Percentiles rank a stretch among this genome's conserved stretches.
Evolutionary conservation across 345 rosid genomes (phyloP).

Genomic region (Lepidium africanum): DNA sequence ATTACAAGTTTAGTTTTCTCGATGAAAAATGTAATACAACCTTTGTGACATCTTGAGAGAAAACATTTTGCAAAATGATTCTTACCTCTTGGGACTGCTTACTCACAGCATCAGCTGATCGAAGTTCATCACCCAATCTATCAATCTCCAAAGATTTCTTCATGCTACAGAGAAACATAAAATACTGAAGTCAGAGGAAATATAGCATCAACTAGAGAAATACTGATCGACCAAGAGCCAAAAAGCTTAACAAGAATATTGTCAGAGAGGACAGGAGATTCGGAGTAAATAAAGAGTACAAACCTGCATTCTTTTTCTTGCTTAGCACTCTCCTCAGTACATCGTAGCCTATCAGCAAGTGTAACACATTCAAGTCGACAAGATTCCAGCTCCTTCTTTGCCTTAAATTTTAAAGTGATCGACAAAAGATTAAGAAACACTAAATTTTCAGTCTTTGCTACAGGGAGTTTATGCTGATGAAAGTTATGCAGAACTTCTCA

Average conservation of each 20-base stretch:
- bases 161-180: conserved; percentile 33
- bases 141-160: conserved; percentile 51
- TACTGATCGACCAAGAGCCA: neutral
- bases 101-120: conserved; percentile 30
- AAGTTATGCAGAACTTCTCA: neutral
- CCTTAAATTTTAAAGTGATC: conserved; percentile 29
- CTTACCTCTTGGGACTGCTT: conserved; percentile 46
- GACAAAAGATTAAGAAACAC: neutral
- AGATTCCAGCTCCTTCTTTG: conserved; percentile 44
- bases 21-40: neutral
- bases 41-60: conserved; percentile 1
- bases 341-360: conserved; percentile 39
- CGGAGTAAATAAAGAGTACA: neutral
- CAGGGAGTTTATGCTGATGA: neutral
- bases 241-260: neutral
- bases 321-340: conserved; percentile 37
- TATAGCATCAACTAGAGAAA: neutral
- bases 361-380: conserved; percentile 46
- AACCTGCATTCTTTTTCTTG: conserved; percentile 58
- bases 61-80: conserved; percentile 4
- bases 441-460: neutral
- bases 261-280: neutral
- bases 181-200: neutral
- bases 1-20: neutral
- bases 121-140: conserved; percentile 40